Evolutionary conservation across 495 filamentous ascomycete genomes (phyloP), one percentile per base, ranked within the genome.

Genomic region (Aspergillus biplanus): DNA sequence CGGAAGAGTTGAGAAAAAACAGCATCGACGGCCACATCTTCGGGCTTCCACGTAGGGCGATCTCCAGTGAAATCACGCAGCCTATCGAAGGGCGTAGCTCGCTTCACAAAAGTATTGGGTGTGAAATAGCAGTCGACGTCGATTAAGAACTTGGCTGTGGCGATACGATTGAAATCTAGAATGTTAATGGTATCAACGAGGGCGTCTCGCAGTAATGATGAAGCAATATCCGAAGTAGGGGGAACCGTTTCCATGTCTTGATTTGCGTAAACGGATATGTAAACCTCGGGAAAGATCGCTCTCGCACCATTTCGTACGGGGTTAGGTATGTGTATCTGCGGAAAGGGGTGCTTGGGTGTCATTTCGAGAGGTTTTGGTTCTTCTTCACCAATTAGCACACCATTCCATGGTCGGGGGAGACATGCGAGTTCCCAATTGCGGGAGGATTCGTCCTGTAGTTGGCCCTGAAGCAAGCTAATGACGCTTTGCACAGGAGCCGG

Each of bases 1-100:
- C 90, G 89, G 71, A 96, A 92, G 15, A 99, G 78, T 75, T 97
- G 94, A 1, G 92, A 96, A 74, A 98, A 98, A 34, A 98, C 91
- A 15, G 94, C 94, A 77, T 99, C 95, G 12, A 99, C 92, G 12
- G 92, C 92, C 49, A 98, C 90, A 78, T 99, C 95, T 79, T 99
- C 96, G 0, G 95, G 92, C 74, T 99, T 99, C 96, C 96, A 99
- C 0, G 90, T 90, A 5, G 89, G 87, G 55, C 85, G 85, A 34
- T 87, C 89, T 0, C 61, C 63, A 11, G 72, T 62, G 12, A 92
- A 78, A 54, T 98, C 92, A 13, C 89, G 85, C 48, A 99, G 83
- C 59, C 88, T 87, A 72, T 98, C 96, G 68, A 96, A 97, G 0
- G 91, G 89, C 4, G 92, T 97, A 4, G 91, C 93, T 56, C 96